Conservation (phyloP, 345 rosid genomes). For the Angophora floribunda region DNA sequence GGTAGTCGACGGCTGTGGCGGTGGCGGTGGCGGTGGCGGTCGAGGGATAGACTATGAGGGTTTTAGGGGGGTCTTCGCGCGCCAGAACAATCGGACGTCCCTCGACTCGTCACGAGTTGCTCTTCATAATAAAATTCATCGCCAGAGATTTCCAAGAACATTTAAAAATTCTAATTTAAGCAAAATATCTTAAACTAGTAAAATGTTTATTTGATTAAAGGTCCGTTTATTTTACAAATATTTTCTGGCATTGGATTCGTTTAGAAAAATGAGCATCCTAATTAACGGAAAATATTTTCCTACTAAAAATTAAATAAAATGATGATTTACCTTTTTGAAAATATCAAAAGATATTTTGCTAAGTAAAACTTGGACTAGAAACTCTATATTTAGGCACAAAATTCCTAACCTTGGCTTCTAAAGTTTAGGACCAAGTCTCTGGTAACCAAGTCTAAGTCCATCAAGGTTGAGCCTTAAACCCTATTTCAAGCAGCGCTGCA, state of each 20-base stretch:
- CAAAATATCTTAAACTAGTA: background rate
- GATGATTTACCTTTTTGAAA: no score
- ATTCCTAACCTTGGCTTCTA: rapidly evolving
- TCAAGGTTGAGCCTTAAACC: rapidly evolving
- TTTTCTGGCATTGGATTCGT: background rate
- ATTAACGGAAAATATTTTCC: background rate
- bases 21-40: background rate
- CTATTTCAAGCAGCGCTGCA: no score
- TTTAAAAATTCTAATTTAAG: background rate
- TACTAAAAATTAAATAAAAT: no score
- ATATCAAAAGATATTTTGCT: rapidly evolving
- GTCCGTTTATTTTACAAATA: no score
- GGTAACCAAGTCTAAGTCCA: no score
- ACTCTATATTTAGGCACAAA: rapidly evolving
- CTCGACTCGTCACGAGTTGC: background rate
- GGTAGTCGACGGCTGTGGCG: background rate
- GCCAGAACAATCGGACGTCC: background rate
- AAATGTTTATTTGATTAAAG: background rate
- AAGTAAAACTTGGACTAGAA: rapidly evolving
- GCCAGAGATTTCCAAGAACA: background rate
- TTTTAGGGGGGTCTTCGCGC: background rate
- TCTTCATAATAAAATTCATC: background rate
- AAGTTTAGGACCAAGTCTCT: background rate
- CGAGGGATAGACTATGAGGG: background rate
- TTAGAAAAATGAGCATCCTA: background rate